Evolutionary conservation across 306 rosid species (phyloP), one percentile per base, ranked within the genome.

Genomic region (Inga oerstediana): DNA sequence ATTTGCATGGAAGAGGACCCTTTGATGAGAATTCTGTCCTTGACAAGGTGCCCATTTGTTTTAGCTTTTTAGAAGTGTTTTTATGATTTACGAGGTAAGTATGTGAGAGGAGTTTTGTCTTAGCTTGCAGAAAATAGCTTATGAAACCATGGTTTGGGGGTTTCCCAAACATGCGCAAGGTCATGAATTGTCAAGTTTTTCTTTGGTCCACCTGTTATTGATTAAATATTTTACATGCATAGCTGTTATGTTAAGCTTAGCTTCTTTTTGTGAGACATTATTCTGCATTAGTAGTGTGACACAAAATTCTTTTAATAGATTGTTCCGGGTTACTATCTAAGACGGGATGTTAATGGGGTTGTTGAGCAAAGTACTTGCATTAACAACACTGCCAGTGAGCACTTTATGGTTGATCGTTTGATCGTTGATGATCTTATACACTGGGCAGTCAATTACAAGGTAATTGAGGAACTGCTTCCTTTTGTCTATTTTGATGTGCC

Each of bases 261-360:
- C 59, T 61, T 81, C 59, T 80, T 78, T 69, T 82, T 82, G 79
- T 85, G 52, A 49, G 14, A 56, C 66, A 71, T 79, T 70, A 79
- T 30, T 76, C 66, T 14, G 65, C 13, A 87, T 74, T 75, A 82
- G 76, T 85, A 62, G 75, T 72, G 72, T 86, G 86, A 91, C 88
- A 45, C 74, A n/a, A 11, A 74, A 49, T 46, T 69, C 35, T 83
- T 74, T 75, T 83, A 69, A 84, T 88, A 96, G 99, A 93, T 96
- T 92, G 99, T 96, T 85, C 99, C 99, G 73, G 99, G 99, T 74
- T 96, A 96, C 85, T 96, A 93, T 91, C 86, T 96, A 84, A 93
- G 99, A 91, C 91, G 93, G 85, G 92, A 93, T 78, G 65, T 84
- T n/a, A 96, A 93, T 86, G 99, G 99, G 75, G 89, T 86, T 80